These are phyloP conservation scores for Trichoderma breve DNA, from an alignment of 2,329 filamentous ascomycete species.

Conservation along the genomic window DNA sequence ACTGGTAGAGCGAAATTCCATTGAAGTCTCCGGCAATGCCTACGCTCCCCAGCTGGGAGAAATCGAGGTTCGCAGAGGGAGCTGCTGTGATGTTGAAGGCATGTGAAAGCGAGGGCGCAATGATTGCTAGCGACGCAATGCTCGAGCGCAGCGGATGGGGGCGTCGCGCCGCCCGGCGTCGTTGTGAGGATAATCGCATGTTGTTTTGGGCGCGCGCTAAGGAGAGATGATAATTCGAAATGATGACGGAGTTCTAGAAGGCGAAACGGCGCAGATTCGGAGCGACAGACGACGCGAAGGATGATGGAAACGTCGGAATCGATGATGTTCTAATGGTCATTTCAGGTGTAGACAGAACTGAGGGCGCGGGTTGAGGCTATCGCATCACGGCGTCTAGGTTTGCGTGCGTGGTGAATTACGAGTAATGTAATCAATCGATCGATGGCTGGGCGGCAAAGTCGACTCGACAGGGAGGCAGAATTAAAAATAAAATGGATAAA, in stretches of 20 bases:
- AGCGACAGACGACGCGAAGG: slow-evolving; percentile 12
- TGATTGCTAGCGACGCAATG: slow-evolving; percentile 41
- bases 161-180: slow-evolving; percentile 43
- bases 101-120: slow-evolving; percentile 43
- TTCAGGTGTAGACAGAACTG: slow-evolving; percentile 27
- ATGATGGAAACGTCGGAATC: slow-evolving; percentile 13
- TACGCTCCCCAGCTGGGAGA: slow-evolving; percentile 75
- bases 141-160: slow-evolving; percentile 30
- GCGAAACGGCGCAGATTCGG: slow-evolving; percentile 1
- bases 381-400: slow-evolving; percentile 25
- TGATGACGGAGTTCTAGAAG: neutral
- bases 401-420: slow-evolving; percentile 15
- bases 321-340: slow-evolving; percentile 29
- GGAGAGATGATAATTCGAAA: slow-evolving; percentile 18
- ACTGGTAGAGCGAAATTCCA: slow-evolving; percentile 87
- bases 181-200: slow-evolving; percentile 50
- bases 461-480: neutral
- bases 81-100: slow-evolving; percentile 60
- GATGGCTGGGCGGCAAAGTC: neutral
- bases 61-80: slow-evolving; percentile 71
- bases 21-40: slow-evolving; percentile 87
- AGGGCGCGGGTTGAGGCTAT: slow-evolving; percentile 25
- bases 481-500: neutral
- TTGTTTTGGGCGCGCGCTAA: slow-evolving; percentile 28
- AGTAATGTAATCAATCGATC: neutral